Percentiles rank a stretch among this genome's conserved stretches.
phyloP scores from a whole-genome alignment of 257 asterid genomes.

The Solanum paucissectum region DNA sequence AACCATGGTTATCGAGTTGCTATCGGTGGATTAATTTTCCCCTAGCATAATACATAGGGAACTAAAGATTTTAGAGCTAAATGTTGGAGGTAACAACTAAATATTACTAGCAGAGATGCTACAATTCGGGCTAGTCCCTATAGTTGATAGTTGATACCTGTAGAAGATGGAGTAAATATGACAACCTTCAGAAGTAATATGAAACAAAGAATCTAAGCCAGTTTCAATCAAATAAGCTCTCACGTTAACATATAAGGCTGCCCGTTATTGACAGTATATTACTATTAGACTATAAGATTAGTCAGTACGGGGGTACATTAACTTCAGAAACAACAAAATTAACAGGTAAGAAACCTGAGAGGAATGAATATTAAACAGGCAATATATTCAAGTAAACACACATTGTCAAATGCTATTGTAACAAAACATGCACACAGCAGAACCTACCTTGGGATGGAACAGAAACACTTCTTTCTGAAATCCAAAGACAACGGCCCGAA shows the following conservation, averaged over 20 bases:
- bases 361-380: background rate
- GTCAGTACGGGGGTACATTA: background rate
- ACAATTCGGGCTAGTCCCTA: background rate
- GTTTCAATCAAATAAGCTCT: background rate
- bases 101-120: background rate
- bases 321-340: background rate
- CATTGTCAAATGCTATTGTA: background rate
- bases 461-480: conserved; percentile 60
- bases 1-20: background rate
- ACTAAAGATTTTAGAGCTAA: background rate
- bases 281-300: background rate
- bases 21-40: background rate
- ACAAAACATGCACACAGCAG: background rate
- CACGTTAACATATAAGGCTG: background rate
- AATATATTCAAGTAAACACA: background rate
- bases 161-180: background rate
- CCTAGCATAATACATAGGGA: background rate
- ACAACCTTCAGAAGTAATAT: background rate
- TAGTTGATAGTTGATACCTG: background rate
- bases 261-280: background rate
- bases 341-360: background rate
- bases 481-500: conserved; percentile 75
- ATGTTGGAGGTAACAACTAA: background rate
- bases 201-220: background rate
- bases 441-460: conserved; percentile 70